phyloP scores from a whole-genome alignment of 129 eudicot species.

The Centrapalus pauciflorus region DNA sequence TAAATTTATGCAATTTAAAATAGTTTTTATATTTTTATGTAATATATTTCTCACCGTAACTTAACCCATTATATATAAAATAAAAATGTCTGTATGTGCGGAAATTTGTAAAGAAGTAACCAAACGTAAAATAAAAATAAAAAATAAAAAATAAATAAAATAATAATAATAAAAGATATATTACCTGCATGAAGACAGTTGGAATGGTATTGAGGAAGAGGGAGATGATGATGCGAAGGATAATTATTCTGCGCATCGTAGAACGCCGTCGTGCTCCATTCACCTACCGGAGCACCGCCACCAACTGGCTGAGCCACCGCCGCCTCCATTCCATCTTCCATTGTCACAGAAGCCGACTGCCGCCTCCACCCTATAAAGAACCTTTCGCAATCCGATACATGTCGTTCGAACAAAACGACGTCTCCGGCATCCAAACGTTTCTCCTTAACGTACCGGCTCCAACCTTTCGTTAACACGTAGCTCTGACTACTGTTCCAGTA shows the following conservation, averaged over 20 bases:
- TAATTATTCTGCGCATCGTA: conserved; percentile 29
- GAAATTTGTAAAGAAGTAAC: no score
- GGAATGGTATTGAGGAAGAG: conserved; percentile 17
- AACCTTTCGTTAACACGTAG: conserved; percentile 86
- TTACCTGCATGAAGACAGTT: conserved; percentile 18
- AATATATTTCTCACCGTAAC: background rate
- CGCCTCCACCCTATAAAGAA: conserved; percentile 72
- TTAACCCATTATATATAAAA: background rate
- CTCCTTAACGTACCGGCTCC: conserved; percentile 92
- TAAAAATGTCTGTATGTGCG: no score
- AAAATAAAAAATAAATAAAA: background rate
- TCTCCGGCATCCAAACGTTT: conserved; percentile 86
- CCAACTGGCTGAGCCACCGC: conserved; percentile 18
- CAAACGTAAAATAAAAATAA: no score
- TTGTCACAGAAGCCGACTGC: conserved; percentile 14
- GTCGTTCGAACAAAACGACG: conserved; percentile 54
- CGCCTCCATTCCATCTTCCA: background rate
- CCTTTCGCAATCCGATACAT: conserved; percentile 31
- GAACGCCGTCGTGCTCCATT: conserved; percentile 21
- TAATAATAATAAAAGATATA: background rate
- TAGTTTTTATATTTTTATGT: background rate
- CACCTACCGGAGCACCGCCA: conserved; percentile 21
- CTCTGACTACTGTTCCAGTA: conserved; percentile 94
- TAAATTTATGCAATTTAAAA: no score
- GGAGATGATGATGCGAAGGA: conserved; percentile 33